Percentiles rank a stretch among this genome's conserved stretches.
phyloP scores from a whole-genome alignment of 768 basidiomycete species.

The Fomitopsis pulvina region DNA sequence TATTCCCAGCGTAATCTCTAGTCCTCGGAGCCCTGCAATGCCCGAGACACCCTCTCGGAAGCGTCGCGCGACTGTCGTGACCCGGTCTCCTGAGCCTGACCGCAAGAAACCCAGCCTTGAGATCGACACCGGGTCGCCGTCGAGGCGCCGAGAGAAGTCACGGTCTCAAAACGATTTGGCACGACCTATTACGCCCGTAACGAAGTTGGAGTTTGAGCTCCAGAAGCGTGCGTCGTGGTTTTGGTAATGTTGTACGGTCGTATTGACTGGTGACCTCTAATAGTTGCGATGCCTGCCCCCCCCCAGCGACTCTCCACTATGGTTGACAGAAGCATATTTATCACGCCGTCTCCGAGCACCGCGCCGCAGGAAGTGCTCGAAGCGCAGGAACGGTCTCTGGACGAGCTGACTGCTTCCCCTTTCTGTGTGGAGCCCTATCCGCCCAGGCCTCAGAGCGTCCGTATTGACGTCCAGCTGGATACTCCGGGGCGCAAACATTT shows the following conservation, averaged over 20 bases:
- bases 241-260: not conserved
- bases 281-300: constrained; percentile 19
- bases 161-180: constrained; percentile 60
- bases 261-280: not conserved
- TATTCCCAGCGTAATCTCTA: constrained; percentile 18
- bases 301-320: constrained; percentile 53
- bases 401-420: constrained; percentile 57
- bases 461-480: constrained; percentile 33
- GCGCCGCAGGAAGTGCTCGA: constrained; percentile 31
- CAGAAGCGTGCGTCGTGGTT: constrained; percentile 43
- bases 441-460: constrained; percentile 31
- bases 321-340: constrained; percentile 63
- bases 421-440: constrained; percentile 63
- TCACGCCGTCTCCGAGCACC: constrained; percentile 39
- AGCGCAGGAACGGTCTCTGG: constrained; percentile 23
- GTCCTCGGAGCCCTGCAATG: constrained; percentile 10
- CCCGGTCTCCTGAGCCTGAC: constrained; percentile 46
- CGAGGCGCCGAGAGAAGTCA: constrained; percentile 60
- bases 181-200: constrained; percentile 60
- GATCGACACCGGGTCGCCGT: constrained; percentile 46
- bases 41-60: constrained; percentile 28
- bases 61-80: constrained; percentile 62
- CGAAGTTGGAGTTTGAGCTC: constrained; percentile 58
- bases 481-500: constrained; percentile 49
- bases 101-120: constrained; percentile 19